phyloP scores from a whole-genome alignment of 176 grass and related monocot species.

The Cenchrus purpureus region DNA sequence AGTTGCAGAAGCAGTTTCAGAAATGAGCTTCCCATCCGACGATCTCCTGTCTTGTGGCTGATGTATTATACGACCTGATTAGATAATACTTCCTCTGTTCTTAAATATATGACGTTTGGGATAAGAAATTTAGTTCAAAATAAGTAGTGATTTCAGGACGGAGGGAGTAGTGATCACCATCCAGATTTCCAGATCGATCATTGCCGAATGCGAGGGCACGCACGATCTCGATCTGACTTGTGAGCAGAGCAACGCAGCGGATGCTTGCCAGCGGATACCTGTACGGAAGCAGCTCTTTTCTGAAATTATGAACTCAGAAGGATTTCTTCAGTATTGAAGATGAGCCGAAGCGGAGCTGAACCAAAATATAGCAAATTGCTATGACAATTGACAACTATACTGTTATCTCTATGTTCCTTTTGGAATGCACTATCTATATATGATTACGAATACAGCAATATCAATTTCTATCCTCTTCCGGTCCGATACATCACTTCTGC shows the following conservation, averaged over 20 bases:
- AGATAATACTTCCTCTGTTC: too few species aligned
- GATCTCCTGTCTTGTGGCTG: too few species aligned
- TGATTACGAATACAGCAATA: slow-evolving; percentile 21
- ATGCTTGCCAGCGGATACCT: neutral
- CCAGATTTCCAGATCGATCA: too few species aligned
- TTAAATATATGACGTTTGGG: too few species aligned
- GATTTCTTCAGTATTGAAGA: neutral
- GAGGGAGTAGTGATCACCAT: too few species aligned
- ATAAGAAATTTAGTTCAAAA: too few species aligned
- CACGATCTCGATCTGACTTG: neutral
- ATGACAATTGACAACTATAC: neutral
- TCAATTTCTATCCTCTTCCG: slow-evolving; percentile 20
- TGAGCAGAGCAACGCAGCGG: neutral
- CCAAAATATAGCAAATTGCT: neutral
- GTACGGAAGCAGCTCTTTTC: neutral
- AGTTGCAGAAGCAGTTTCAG: too few species aligned
- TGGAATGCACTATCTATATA: neutral
- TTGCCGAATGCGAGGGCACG: too few species aligned
- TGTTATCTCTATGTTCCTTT: neutral
- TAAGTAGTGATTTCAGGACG: too few species aligned
- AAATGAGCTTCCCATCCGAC: too few species aligned
- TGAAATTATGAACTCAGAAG: neutral
- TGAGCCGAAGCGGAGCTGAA: neutral
- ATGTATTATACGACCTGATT: too few species aligned
- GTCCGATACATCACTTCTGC: neutral